phyloP scores from a whole-genome alignment of 2,329 filamentous ascomycete genomes.

The Neopestalotiopsis rosae region DNA sequence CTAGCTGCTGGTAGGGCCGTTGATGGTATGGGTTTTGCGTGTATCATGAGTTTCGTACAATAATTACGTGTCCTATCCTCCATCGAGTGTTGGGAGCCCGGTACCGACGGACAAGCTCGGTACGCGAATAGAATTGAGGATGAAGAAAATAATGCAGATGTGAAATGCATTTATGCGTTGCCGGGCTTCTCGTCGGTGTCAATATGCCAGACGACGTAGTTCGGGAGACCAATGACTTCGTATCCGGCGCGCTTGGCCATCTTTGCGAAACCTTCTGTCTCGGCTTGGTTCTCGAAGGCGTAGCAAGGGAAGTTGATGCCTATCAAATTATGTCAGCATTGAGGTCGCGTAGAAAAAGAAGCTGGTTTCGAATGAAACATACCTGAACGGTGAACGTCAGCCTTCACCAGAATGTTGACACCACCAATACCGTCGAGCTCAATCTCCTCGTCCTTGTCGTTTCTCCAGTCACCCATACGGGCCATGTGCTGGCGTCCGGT shows the following conservation, averaged over 20 bases:
- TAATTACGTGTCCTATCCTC: constrained; percentile 36
- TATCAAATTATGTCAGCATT: constrained; percentile 38
- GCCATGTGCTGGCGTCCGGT: constrained; percentile 92
- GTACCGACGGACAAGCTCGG: constrained; percentile 28
- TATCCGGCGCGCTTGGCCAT: constrained; percentile 98
- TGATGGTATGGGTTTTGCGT: constrained; percentile 25
- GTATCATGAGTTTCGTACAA: constrained; percentile 35
- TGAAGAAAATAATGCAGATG: constrained; percentile 28
- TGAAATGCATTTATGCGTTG: constrained; percentile 41
- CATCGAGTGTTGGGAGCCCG: constrained; percentile 29
- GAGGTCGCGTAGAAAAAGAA: not conserved
- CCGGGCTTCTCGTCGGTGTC: constrained; percentile 95
- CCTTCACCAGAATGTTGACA: constrained; percentile 97
- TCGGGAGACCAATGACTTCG: constrained; percentile 88
- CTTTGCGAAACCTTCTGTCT: constrained; percentile 97
- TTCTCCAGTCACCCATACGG: constrained; percentile 87
- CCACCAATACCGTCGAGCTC: constrained; percentile 95
- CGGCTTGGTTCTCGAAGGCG: constrained; percentile 97
- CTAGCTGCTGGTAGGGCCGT: constrained; percentile 18
- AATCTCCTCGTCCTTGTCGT: constrained; percentile 91
- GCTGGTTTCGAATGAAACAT: constrained; percentile 34
- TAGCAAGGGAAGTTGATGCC: constrained; percentile 98
- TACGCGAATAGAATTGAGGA: constrained; percentile 31
- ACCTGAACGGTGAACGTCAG: constrained; percentile 95
- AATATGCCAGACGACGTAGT: constrained; percentile 98